A percentile compares a stretch with the other conserved stretches of the same genome.
Conservation (phyloP, 2,329 filamentous ascomycete genomes). For the Rhynchosporium secalis region DNA sequence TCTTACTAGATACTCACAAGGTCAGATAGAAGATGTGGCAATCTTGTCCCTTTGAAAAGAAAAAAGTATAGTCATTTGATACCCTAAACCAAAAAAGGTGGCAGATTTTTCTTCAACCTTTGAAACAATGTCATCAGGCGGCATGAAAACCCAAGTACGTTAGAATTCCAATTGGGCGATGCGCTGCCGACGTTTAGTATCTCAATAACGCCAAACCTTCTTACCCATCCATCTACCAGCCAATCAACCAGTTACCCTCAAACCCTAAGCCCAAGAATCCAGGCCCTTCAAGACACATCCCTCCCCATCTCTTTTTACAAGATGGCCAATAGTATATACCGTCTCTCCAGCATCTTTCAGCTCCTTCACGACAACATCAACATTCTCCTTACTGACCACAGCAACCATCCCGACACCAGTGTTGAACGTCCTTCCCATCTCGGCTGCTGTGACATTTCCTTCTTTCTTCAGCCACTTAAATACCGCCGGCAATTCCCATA, state of each 20-base stretch:
- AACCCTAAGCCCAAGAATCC: conserved; percentile 36
- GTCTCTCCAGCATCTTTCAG: conserved; percentile 71
- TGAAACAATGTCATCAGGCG: too few species aligned
- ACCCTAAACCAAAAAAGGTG: too few species aligned
- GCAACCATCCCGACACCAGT: conserved; percentile 93
- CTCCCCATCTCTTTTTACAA: conserved; percentile 59
- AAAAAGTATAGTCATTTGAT: too few species aligned
- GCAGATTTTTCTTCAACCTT: too few species aligned
- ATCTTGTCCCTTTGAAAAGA: too few species aligned
- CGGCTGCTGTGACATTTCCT: conserved; percentile 69
- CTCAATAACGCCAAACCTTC: conserved; percentile 22
- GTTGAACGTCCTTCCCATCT: conserved; percentile 95
- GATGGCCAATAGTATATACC: conserved; percentile 72
- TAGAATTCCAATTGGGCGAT: too few species aligned
- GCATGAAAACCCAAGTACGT: too few species aligned
- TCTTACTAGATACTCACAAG: too few species aligned
- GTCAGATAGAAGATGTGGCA: too few species aligned
- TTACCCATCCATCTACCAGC: not conserved
- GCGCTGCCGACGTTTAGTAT: conserved; percentile 28
- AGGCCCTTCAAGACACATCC: conserved; percentile 65
- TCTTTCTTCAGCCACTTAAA: conserved; percentile 81
- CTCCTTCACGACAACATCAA: conserved; percentile 56
- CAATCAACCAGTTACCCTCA: conserved; percentile 8
- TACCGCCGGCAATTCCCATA: conserved; percentile 75
- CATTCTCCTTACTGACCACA: conserved; percentile 69